These are phyloP conservation scores for Stagonosporopsis chrysanthemi DNA, from an alignment of 2,329 filamentous ascomycete species.

Conservation along the genomic window DNA sequence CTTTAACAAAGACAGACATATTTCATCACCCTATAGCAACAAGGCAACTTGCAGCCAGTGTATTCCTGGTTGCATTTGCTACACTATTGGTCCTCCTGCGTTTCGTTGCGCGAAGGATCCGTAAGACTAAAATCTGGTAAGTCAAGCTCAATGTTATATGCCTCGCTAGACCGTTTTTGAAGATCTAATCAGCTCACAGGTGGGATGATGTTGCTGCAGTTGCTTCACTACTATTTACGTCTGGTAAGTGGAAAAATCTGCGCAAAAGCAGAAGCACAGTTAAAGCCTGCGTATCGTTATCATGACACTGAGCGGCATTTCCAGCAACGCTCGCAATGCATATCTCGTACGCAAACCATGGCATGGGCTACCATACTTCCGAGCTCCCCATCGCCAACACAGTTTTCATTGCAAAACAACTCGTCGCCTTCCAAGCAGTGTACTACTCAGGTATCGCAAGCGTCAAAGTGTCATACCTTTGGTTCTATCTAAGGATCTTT, in stretches of 20 bases:
- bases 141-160: neutral
- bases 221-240: slow-evolving; percentile 1
- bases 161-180: neutral
- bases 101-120: slow-evolving; percentile 2
- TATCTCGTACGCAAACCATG: slow-evolving; percentile 6
- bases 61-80: slow-evolving; percentile 2
- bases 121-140: slow-evolving; percentile 3
- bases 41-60: neutral
- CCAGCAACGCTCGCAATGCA: slow-evolving; percentile 4
- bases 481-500: slow-evolving; percentile 3
- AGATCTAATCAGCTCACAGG: neutral
- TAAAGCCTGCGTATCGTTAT: no score
- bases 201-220: slow-evolving; percentile 5
- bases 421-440: slow-evolving; percentile 1
- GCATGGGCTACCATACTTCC: neutral
- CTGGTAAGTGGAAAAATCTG: neutral
- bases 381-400: slow-evolving; percentile 1
- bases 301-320: no score
- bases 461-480: slow-evolving; percentile 2
- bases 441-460: slow-evolving; percentile 1
- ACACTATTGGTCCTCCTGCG: neutral
- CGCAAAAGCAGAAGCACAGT: neutral
- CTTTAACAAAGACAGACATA: slow-evolving; percentile 3
- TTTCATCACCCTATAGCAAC: slow-evolving; percentile 1
- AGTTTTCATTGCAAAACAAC: slow-evolving; percentile 1